Evolutionary conservation across 2,329 filamentous ascomycete species (phyloP).

Genomic region (Sarocladiaceae sp.): DNA sequence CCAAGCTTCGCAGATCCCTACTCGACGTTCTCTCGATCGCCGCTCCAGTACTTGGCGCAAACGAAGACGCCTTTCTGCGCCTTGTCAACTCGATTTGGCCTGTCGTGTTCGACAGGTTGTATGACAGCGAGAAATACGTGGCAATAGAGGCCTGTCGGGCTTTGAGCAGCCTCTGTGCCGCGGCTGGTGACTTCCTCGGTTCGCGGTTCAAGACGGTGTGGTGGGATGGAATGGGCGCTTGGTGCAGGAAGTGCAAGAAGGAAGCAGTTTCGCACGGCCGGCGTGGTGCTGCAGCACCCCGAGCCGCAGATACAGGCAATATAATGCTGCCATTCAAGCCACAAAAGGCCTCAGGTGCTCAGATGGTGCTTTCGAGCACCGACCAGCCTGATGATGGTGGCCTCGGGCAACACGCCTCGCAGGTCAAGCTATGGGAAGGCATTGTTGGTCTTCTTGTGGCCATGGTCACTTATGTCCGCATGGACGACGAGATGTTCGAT

Average conservation of each 20-base stretch:
- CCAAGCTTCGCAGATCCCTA: conserved; percentile 70
- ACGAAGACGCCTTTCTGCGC: conserved; percentile 81
- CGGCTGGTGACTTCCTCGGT: conserved; percentile 75
- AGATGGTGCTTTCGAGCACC: not conserved
- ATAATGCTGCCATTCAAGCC: conserved; percentile 17
- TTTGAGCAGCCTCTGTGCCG: conserved; percentile 60
- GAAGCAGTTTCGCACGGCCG: not conserved
- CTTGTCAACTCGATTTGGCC: conserved; percentile 90
- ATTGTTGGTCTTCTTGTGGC: conserved; percentile 51
- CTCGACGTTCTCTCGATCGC: conserved; percentile 71
- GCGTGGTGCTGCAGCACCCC: conserved; percentile 11
- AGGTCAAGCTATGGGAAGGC: conserved; percentile 58
- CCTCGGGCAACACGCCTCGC: conserved; percentile 54
- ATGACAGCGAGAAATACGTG: conserved; percentile 63
- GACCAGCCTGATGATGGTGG: conserved; percentile 20
- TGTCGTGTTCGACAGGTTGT: conserved; percentile 61
- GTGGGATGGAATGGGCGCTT: conserved; percentile 46
- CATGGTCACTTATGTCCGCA: conserved; percentile 54
- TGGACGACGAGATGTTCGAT: conserved; percentile 67
- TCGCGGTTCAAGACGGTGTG: conserved; percentile 71
- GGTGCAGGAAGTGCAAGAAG: conserved; percentile 31
- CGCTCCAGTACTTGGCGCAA: conserved; percentile 61
- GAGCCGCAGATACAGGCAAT: conserved; percentile 16
- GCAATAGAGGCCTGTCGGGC: conserved; percentile 63
- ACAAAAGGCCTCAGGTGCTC: not conserved